phyloP scores from a whole-genome alignment of 202 grass and related monocot genomes.

The Schoenoplectus triqueter region DNA sequence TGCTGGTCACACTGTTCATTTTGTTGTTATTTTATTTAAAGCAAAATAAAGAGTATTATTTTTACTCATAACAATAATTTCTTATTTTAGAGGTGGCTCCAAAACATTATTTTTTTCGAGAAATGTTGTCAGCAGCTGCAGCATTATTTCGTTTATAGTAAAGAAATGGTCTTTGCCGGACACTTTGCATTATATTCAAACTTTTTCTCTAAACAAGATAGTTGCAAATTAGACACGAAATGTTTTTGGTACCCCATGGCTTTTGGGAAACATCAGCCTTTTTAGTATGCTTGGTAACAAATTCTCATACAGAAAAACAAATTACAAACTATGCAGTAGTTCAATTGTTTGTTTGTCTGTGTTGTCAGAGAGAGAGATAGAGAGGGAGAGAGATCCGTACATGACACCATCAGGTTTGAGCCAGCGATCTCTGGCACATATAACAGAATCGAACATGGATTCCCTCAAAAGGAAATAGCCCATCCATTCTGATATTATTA shows the following conservation, averaged over 20 bases:
- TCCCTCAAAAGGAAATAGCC: constrained; percentile 97
- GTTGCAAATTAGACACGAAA: background rate
- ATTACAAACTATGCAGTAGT: background rate
- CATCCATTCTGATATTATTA: constrained; percentile 99
- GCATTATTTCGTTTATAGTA: background rate
- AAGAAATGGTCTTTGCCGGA: background rate
- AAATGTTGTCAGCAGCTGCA: no score
- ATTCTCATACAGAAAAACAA: constrained; percentile 2
- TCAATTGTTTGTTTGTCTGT: background rate
- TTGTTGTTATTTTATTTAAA: background rate
- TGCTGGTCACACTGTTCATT: background rate
- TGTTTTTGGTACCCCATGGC: background rate
- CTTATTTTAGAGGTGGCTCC: background rate
- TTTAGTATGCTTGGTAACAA: background rate
- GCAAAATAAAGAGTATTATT: background rate
- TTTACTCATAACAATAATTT: background rate
- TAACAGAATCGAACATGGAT: constrained; percentile 98
- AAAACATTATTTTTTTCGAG: no score
- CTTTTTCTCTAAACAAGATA: background rate
- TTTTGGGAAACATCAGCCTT: background rate
- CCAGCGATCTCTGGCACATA: constrained; percentile 88
- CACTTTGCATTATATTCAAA: background rate
- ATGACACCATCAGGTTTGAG: constrained; percentile 93
- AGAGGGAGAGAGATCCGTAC: constrained; percentile 47
- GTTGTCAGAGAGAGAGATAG: background rate